phyloP scores from a whole-genome alignment of 139 green algal species.

The Gonium pectorale region DNA sequence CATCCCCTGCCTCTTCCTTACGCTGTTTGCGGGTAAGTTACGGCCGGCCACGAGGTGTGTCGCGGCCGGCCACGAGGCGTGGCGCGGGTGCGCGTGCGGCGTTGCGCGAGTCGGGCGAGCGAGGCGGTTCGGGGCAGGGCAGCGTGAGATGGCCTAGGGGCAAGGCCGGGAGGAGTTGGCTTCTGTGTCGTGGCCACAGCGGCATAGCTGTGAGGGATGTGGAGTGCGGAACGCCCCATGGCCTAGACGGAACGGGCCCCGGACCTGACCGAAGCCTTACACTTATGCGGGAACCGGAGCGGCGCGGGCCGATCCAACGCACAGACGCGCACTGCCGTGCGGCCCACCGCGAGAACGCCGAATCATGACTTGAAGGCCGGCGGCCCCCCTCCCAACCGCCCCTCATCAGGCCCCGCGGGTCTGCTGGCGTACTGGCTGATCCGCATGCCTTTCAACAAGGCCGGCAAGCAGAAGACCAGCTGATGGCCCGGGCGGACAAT shows the following conservation, averaged over 20 bases:
- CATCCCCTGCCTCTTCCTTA: neutral
- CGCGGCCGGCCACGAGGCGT: no score
- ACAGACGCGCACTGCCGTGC: neutral
- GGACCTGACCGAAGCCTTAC: no score
- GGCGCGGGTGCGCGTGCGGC: neutral
- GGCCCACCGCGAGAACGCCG: neutral
- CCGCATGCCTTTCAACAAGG: constrained; percentile 5
- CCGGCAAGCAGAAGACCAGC: neutral
- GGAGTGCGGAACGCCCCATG: neutral
- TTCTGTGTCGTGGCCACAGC: no score
- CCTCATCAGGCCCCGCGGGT: neutral
- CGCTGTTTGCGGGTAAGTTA: constrained; percentile 4
- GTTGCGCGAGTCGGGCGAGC: neutral
- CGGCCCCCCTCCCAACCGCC: neutral
- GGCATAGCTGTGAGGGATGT: neutral
- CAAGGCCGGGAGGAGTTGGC: neutral
- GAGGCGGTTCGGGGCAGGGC: neutral
- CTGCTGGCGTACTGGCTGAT: constrained; percentile 12
- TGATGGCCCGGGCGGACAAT: no score
- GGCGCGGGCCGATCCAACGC: neutral
- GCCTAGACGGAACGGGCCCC: no score
- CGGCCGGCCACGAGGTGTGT: no score
- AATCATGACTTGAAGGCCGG: neutral
- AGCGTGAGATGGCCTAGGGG: no score
- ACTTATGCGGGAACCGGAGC: neutral